Evolutionary conservation across 2,329 filamentous ascomycete species (phyloP), one percentile per base, ranked within the genome.

Genomic region (Karstenula rhodostoma): DNA sequence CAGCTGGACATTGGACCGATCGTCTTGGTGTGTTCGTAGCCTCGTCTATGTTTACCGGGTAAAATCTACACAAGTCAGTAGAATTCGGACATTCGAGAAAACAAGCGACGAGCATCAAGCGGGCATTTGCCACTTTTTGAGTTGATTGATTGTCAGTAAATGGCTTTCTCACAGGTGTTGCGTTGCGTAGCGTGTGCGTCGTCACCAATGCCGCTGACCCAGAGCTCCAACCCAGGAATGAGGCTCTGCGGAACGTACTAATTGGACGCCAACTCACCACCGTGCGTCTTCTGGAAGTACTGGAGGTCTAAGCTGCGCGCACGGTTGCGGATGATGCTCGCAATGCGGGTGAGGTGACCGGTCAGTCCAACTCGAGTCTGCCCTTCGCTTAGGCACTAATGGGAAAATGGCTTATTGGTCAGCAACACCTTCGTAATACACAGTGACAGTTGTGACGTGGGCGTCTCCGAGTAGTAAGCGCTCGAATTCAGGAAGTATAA

Each of bases 191-290:
- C 1, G 15, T 6, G 33, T 43, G 25, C 51, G 44, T 44, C 51
- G 51, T 54, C 35, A 43, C 51, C 51, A 37, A 43, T 13, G 2
- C n/a, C 17, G 37, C 51, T 44, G 25, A 54, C 15, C 22, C 17
- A 13, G 37, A 17, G 17, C 8, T 12, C 35, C 9, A 33, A 44
- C 37, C n/a, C 37, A 17, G 37, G 37, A 3, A 22, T 54, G 51
- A 43, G 51, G 51, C 51, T 54, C 51, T 54, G 51, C 51, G 23
- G 37, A 23, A 40, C 33, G 49, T 19, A 54, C 4, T 17, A 54
- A 17, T 54, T 33, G 51, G 25, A 43, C 32, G 25, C 10, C 37
- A 19, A 54, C 23, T 25, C 25, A 4, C 19, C 4, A 13, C 37
- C 25, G 19, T 37, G 23, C 25, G 23, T 19, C 17, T 32, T 32